A percentile compares a stretch with the other conserved stretches of the same genome.
Evolutionary conservation across 2,329 filamentous ascomycete genomes (phyloP).

Genomic region (Aspergillus caelatus): DNA sequence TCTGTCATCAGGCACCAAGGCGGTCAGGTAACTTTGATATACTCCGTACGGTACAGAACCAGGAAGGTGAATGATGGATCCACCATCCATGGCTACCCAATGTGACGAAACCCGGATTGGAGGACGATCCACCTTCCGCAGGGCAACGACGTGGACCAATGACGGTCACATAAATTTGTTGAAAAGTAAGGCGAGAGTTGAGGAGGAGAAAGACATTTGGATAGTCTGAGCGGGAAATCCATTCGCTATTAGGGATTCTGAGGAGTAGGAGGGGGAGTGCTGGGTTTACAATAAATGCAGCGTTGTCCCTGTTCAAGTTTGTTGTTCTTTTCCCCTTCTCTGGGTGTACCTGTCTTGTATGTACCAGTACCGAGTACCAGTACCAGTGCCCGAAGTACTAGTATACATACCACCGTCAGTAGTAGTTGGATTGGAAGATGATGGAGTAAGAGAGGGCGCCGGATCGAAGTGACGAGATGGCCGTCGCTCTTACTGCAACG

Average conservation of each 20-base stretch:
- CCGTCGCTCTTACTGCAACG: neutral
- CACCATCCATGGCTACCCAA: neutral
- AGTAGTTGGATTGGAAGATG: neutral
- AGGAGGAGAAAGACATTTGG: neutral
- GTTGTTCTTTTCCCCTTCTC: neutral
- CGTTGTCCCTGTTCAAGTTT: neutral
- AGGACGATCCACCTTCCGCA: constrained; percentile 13
- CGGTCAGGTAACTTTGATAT: constrained; percentile 8
- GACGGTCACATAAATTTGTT: neutral
- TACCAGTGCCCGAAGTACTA: neutral
- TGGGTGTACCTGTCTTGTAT: neutral
- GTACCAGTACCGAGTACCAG: neutral
- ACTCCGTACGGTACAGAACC: neutral
- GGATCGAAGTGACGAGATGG: neutral
- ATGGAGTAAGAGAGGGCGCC: neutral
- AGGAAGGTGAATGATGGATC: neutral
- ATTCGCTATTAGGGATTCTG: neutral
- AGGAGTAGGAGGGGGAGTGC: neutral
- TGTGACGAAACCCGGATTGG: neutral
- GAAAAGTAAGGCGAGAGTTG: constrained; percentile 11
- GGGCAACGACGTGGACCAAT: constrained; percentile 27
- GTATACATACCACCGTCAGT: neutral
- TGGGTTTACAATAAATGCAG: constrained; percentile 9
- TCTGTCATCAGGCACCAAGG: constrained; percentile 17
- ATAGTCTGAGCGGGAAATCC: neutral